Percentiles rank a stretch among this genome's conserved stretches.
Conservation (phyloP, 2,329 filamentous ascomycete species). For the Phialophora verrucosa region DNA sequence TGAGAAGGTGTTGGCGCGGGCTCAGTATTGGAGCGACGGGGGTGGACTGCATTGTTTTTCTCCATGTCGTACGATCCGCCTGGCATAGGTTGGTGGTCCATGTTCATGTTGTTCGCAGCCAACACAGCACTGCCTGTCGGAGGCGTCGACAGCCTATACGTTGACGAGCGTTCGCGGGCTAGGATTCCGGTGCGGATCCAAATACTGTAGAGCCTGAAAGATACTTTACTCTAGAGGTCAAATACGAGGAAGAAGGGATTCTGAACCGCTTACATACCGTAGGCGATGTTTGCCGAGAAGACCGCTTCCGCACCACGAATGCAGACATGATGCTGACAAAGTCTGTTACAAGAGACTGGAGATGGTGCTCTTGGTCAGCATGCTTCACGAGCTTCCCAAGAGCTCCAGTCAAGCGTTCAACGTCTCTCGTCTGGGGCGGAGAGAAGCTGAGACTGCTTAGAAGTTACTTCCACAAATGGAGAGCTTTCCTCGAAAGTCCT, state of each 20-base stretch:
- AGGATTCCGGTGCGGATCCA: neutral
- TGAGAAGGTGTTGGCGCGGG: neutral
- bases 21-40: neutral
- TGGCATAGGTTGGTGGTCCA: neutral
- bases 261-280: conserved; percentile 19
- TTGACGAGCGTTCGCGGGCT: neutral
- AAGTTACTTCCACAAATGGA: neutral
- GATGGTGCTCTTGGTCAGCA: neutral
- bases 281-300: conserved; percentile 22
- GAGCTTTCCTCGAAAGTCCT: neutral
- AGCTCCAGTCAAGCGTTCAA: neutral
- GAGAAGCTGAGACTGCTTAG: neutral
- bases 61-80: neutral
- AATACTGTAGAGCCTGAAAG: conserved; percentile 26
- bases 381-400: neutral
- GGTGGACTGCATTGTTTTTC: neutral
- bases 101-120: neutral
- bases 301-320: neutral
- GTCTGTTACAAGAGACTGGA: neutral
- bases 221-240: conserved; percentile 5
- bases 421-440: neutral
- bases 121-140: neutral
- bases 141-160: neutral
- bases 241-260: conserved; percentile 8
- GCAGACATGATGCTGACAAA: neutral